Conservation (phyloP, 2,329 filamentous ascomycete genomes). For the Ophiostoma australiae region DNA sequence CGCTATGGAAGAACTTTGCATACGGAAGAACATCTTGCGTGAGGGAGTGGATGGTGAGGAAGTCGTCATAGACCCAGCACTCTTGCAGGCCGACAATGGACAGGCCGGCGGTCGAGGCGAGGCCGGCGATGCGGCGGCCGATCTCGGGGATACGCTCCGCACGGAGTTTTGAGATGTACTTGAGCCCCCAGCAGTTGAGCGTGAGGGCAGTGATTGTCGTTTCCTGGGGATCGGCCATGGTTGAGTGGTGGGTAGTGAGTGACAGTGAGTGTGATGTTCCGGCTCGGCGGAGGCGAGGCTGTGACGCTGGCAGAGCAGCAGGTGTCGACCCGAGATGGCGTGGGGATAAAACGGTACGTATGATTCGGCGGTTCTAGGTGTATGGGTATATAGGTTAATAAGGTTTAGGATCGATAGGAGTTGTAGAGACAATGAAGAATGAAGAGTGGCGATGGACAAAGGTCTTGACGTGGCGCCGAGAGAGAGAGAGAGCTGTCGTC, state of each 20-base stretch:
- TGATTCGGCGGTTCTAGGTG: too few relatives aligned
- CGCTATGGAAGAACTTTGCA: slow-evolving; percentile 88
- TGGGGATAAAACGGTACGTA: too few relatives aligned
- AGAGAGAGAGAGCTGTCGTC: too few relatives aligned
- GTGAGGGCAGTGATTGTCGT: slow-evolving; percentile 67
- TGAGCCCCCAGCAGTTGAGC: slow-evolving; percentile 96
- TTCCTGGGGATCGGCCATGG: slow-evolving; percentile 33
- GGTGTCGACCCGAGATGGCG: not conserved
- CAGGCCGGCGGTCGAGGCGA: slow-evolving; percentile 62
- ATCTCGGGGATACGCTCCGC: slow-evolving; percentile 76
- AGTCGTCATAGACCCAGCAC: slow-evolving; percentile 66
- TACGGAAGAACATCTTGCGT: slow-evolving; percentile 73
- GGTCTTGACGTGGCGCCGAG: too few relatives aligned
- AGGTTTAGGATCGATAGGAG: too few relatives aligned
- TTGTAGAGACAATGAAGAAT: too few relatives aligned
- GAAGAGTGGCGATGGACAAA: too few relatives aligned
- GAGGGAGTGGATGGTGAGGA: slow-evolving; percentile 65
- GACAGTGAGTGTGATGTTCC: not conserved
- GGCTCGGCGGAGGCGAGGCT: not conserved
- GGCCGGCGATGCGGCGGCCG: slow-evolving; percentile 66
- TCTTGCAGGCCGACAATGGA: slow-evolving; percentile 69
- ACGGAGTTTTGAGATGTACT: slow-evolving; percentile 75
- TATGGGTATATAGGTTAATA: too few relatives aligned
- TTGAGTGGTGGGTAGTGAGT: not conserved
- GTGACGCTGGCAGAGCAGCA: not conserved